These are phyloP conservation scores for Clonostachys chloroleuca DNA, from an alignment of 2,329 filamentous ascomycete genomes.

Conservation along the genomic window DNA sequence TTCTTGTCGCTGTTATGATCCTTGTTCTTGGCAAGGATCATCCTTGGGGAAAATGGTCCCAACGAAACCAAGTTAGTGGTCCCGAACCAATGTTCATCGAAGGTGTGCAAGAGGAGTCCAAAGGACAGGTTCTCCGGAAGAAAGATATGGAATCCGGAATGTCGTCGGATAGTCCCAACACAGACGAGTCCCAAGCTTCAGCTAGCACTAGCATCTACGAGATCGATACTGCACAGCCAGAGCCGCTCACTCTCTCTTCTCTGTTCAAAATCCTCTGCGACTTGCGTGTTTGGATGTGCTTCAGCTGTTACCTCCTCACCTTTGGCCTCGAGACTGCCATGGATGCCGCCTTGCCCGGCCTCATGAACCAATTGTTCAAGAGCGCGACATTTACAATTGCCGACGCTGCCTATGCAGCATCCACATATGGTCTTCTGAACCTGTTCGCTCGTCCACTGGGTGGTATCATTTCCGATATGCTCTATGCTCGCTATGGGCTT, in stretches of 20 bases:
- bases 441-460: slow-evolving; percentile 62
- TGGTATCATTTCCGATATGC: slow-evolving; percentile 48
- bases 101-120: neutral
- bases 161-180: neutral
- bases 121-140: neutral
- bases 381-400: slow-evolving; percentile 52
- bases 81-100: neutral
- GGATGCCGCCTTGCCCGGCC: slow-evolving; percentile 15
- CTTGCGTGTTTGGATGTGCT: slow-evolving; percentile 2
- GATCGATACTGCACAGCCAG: neutral
- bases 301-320: slow-evolving; percentile 11
- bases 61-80: neutral
- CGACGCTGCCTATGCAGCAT: slow-evolving; percentile 31
- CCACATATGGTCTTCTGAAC: slow-evolving; percentile 75
- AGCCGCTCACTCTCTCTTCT: neutral
- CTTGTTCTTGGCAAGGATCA: slow-evolving; percentile 2
- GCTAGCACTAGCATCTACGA: no score
- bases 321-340: slow-evolving; percentile 61
- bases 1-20: neutral
- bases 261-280: slow-evolving; percentile 1
- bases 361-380: slow-evolving; percentile 39
- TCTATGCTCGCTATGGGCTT: slow-evolving; percentile 34
- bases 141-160: no score
- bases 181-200: neutral
- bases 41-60: slow-evolving; percentile 1